Base-by-base conservation (phyloP, 208 protist genomes). In the Acanthamoeba divionensis region DNA sequence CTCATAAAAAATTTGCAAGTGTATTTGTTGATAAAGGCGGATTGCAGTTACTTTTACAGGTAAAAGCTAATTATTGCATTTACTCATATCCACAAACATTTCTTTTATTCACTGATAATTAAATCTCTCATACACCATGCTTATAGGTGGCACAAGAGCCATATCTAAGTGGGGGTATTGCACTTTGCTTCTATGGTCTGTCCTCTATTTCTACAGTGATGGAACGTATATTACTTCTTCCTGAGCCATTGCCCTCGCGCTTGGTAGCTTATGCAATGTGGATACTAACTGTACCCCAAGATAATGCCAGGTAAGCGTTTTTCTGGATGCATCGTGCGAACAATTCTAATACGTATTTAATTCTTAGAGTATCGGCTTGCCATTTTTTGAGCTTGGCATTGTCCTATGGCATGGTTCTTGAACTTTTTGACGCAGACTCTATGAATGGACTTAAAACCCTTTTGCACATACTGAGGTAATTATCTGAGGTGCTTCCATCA, bases 21-120 rank as follows among this genome's bases (percentile, higher is more conserved):
- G 63, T 62, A 18, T 92, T 93, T 54, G 67, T 93, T 36, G 91
- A 93, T 44, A 92, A 90, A 36, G 91, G 90, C 5, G 90, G 91
- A 7, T 38, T 93, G 5, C 45, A 92, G 38, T 31, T 33, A 10
- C 38, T 93, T 41, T 77, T 93, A 7, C 71, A 80, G 71, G 71
- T 80, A 80, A 2, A 12, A 18, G n/a, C n/a, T n/a, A n/a, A n/a
- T 7, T 79, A 12, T 2, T 10, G 44, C 71, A 50, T 60, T 54
- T 21, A 10, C 12, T 0, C 41, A 15, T 36, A n/a, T n/a, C n/a
- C n/a, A n/a, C n/a, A n/a, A n/a, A n/a, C n/a, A n/a, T n/a, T n/a
- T n/a, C n/a, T n/a, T n/a, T n/a, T n/a, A n/a, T n/a, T n/a, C n/a
- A n/a, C n/a, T n/a, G n/a, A n/a, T n/a, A n/a, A n/a, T n/a, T n/a